Conservation (phyloP, 1,284 basidiomycete species). For the Apiotrichum akiyoshidainum region DNA sequence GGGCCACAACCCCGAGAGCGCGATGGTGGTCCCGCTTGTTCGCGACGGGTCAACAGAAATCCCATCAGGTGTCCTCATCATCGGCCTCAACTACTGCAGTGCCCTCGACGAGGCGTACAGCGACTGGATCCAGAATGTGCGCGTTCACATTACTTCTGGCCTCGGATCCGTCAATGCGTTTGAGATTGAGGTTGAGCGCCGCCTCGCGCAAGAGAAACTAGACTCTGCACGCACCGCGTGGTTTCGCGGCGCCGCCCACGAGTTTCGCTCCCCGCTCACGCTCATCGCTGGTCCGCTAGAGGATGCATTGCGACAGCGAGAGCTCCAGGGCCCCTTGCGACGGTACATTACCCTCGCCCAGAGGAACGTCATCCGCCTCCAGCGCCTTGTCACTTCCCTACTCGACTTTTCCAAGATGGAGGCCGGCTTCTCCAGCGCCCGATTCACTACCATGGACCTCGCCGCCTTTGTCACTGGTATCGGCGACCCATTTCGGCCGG, state of each 20-base stretch:
- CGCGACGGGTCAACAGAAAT: constrained; percentile 18
- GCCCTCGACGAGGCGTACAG: constrained; percentile 34
- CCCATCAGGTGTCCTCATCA: constrained; percentile 36
- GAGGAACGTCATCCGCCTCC: constrained; percentile 31
- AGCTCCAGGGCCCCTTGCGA: constrained; percentile 11
- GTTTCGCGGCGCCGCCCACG: constrained; percentile 35
- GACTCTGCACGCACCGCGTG: constrained; percentile 26
- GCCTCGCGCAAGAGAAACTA: constrained; percentile 15
- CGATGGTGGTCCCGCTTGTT: constrained; percentile 42
- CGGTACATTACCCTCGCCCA: constrained; percentile 22
- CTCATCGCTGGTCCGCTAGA: constrained; percentile 30
- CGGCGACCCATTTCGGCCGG: constrained; percentile 38
- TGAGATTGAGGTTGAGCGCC: constrained; percentile 9
- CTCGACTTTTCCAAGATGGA: constrained; percentile 38
- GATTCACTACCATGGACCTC: constrained; percentile 37
- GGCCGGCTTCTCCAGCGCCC: constrained; percentile 31
- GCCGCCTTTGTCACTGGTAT: constrained; percentile 38
- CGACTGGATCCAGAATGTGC: constrained; percentile 27
- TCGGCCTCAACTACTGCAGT: constrained; percentile 39
- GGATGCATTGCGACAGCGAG: constrained; percentile 24
- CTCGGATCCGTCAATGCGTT: constrained; percentile 13
- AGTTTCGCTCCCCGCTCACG: constrained; percentile 32
- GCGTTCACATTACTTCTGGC: constrained; percentile 15
- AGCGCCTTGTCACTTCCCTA: constrained; percentile 34
- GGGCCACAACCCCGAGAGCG: constrained; percentile 35